Evolutionary conservation across 2,329 filamentous ascomycete genomes (phyloP).

Genomic region (Aurifilum marmelostoma): DNA sequence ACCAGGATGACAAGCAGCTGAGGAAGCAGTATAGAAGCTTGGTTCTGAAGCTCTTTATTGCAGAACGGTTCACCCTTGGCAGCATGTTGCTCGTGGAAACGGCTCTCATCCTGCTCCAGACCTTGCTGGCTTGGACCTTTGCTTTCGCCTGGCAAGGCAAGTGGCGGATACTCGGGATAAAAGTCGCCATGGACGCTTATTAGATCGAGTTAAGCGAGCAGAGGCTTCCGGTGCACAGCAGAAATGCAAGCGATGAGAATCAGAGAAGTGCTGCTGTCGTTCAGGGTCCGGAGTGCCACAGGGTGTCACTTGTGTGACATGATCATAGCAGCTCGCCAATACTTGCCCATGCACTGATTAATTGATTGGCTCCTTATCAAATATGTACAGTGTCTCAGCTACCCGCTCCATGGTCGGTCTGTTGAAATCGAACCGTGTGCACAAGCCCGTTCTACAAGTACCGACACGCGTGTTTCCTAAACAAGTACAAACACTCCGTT

Average conservation of each 20-base stretch:
- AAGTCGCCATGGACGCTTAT: conserved; percentile 5
- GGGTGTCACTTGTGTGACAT: conserved; percentile 14
- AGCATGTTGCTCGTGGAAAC: conserved; percentile 39
- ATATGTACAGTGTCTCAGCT: conserved; percentile 16
- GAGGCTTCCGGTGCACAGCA: not conserved
- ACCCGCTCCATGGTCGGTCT: not conserved
- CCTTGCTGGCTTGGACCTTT: conserved; percentile 39
- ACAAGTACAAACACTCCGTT: not conserved
- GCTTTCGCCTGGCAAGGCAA: conserved; percentile 21
- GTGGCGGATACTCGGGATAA: conserved; percentile 19
- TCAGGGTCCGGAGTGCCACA: not conserved
- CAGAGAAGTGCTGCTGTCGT: not conserved
- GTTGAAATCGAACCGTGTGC: not conserved
- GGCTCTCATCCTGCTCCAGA: conserved; percentile 40
- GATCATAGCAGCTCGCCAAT: conserved; percentile 19
- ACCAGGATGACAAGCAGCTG: conserved; percentile 35
- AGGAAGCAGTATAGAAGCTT: conserved; percentile 42
- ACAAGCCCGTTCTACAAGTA: not conserved
- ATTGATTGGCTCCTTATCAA: conserved; percentile 1
- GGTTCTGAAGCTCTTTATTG: conserved; percentile 48
- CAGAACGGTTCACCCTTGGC: conserved; percentile 46
- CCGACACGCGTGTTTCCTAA: not conserved
- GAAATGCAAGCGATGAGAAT: not conserved
- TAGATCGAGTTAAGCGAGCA: conserved; percentile 1
- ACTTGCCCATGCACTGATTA: conserved; percentile 14